phyloP scores from a whole-genome alignment of 1,139 yeast genomes.

The Pichiaceae sp. region DNA sequence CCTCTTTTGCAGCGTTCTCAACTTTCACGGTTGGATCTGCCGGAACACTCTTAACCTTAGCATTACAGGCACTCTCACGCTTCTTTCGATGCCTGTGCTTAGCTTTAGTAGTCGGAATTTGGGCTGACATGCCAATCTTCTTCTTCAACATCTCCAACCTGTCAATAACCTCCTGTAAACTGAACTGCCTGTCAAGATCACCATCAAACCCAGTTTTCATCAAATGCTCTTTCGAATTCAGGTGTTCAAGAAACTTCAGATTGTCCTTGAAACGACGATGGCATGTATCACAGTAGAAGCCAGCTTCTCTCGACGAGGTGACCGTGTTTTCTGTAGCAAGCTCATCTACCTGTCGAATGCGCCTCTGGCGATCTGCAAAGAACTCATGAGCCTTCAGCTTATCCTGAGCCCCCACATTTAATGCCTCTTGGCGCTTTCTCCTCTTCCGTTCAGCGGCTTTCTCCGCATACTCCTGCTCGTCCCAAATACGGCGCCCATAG shows the following conservation, averaged over 20 bases:
- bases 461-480: slow-evolving; percentile 53
- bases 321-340: slow-evolving; percentile 37
- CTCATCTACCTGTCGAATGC: slow-evolving; percentile 30
- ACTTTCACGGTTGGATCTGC: too few species aligned
- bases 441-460: slow-evolving; percentile 29
- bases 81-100: too few species aligned
- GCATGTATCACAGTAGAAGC: slow-evolving; percentile 77
- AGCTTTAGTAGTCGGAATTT: too few species aligned
- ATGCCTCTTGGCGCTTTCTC: slow-evolving; percentile 3
- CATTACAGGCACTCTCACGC: too few species aligned
- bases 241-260: slow-evolving; percentile 70
- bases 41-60: too few species aligned
- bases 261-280: slow-evolving; percentile 74
- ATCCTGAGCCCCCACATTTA: slow-evolving; percentile 1
- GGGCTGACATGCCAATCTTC: too few species aligned
- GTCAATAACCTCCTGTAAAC: slow-evolving; percentile 24
- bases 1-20: too few species aligned
- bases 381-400: neutral
- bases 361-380: slow-evolving; percentile 1
- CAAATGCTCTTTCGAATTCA: slow-evolving; percentile 59
- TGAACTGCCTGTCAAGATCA: slow-evolving; percentile 24
- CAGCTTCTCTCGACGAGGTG: slow-evolving; percentile 48
- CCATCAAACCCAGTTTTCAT: slow-evolving; percentile 25
- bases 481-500: slow-evolving; percentile 67
- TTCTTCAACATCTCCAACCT: slow-evolving; percentile 15